Base-by-base conservation (phyloP, 192 early-diverging fungal species). In the Radiomyces spectabilis region DNA sequence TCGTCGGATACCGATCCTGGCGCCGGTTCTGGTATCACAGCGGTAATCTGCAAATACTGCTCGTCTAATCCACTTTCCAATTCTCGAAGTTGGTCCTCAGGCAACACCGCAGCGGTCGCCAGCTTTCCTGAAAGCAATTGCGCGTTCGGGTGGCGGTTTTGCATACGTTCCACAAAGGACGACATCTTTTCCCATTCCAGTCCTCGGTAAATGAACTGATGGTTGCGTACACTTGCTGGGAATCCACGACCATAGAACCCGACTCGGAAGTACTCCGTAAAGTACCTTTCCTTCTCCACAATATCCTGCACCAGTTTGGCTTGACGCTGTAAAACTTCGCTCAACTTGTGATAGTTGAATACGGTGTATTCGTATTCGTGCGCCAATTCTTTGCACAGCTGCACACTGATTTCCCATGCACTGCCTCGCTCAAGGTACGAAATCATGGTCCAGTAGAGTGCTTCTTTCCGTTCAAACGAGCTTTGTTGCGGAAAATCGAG, bases 151-250 rank as follows among this genome's bases (percentile, higher is more conserved):
- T 86, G 84, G n/a, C 78, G 70, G 50, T 75, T 78, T 59, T 81
- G 67, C 33, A 90, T 77, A 13, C 82, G 69, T 22, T 90, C 87
- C 42, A 76, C 74, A 57, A 90, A 90, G 6, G 82, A 66, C 9
- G 68, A 71, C 35, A 90, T 68, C 49, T 81, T 85, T 66, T 90
- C 87, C 87, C 86, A 89, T 53, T 85, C 81, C 41, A 69, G 47
- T 29, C 74, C 86, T 43, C 81, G 75, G 54, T 86, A 90, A 9
- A 90, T 68, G 47, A 85, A 88, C 43, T 87, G 82, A 6, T 77
- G 77, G 38, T 77, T 78, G 29, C 81, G 74, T 19, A 84, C 35
- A 43, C 69, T 61, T 6, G 61, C 57, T 3, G 69, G 58, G 35
- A 80, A 86, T 1, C 76, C 83, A 16, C 61, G 46, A 15, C 87